Evolutionary conservation across 1,284 basidiomycete species (phyloP).

Genomic region (Ustilago lituana): DNA sequence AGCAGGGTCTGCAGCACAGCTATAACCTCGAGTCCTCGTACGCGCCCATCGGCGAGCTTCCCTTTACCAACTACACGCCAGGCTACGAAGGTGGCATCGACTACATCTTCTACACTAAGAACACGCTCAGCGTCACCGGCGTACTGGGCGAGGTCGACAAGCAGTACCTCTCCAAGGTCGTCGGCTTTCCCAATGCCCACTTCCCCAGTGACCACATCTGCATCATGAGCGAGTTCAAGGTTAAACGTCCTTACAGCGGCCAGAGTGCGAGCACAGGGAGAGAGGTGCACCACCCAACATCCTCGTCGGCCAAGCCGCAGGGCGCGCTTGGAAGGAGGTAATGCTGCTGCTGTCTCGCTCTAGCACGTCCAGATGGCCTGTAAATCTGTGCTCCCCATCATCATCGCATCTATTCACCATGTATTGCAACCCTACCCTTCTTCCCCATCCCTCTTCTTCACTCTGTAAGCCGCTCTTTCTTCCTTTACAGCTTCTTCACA

Average conservation of each 20-base stretch:
- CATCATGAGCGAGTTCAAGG: conserved; percentile 64
- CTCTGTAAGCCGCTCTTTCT: neutral
- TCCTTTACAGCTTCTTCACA: conserved; percentile 7
- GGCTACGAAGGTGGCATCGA: conserved; percentile 76
- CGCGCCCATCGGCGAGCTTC: conserved; percentile 69
- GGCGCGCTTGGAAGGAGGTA: conserved; percentile 13
- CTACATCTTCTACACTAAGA: conserved; percentile 89
- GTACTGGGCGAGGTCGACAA: conserved; percentile 89
- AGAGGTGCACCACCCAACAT: conserved; percentile 24
- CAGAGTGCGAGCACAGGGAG: conserved; percentile 5
- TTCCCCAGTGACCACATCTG: conserved; percentile 74
- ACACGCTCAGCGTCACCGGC: conserved; percentile 82
- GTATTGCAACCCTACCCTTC: conserved; percentile 6
- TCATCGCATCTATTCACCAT: conserved; percentile 5
- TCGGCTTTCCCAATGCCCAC: conserved; percentile 96
- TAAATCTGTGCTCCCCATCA: neutral
- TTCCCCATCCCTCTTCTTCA: neutral
- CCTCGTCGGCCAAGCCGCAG: neutral
- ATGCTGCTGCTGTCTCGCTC: neutral
- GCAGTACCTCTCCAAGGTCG: conserved; percentile 85
- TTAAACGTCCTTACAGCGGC: conserved; percentile 44
- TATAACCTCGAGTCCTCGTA: conserved; percentile 87
- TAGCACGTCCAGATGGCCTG: too few relatives aligned
- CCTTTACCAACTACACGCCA: conserved; percentile 91
- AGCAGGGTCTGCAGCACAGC: conserved; percentile 83